Evolutionary conservation across 2,329 filamentous ascomycete species (phyloP).

Genomic region (Xylaria sp.): DNA sequence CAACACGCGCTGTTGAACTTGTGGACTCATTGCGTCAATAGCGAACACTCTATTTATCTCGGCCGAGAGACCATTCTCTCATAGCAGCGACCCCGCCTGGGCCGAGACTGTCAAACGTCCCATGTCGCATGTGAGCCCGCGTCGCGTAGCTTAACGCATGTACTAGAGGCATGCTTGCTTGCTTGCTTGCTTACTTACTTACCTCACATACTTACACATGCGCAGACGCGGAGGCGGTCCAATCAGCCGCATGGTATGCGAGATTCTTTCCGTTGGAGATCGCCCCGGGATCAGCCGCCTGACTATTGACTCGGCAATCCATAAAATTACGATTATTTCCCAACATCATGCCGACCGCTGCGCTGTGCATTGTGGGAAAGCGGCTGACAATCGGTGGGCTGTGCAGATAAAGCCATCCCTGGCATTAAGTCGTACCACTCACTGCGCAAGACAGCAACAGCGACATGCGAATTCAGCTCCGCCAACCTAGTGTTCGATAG

Average conservation of each 20-base stretch:
- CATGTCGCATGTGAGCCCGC: slow-evolving; percentile 22
- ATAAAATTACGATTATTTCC: slow-evolving; percentile 7
- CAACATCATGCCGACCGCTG: slow-evolving; percentile 6
- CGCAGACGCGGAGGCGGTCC: slow-evolving; percentile 23
- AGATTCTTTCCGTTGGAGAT: slow-evolving; percentile 11
- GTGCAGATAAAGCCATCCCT: neutral
- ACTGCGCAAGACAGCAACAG: neutral
- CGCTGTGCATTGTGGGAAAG: neutral
- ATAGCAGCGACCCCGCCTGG: slow-evolving; percentile 14
- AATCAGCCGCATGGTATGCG: slow-evolving; percentile 31
- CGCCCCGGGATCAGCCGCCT: slow-evolving; percentile 22
- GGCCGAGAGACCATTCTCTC: slow-evolving; percentile 19
- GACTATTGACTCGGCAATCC: slow-evolving; percentile 21
- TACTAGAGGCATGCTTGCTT: slow-evolving; percentile 7
- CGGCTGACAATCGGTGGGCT: slow-evolving; percentile 9
- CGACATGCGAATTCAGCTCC: neutral
- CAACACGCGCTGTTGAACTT: neutral
- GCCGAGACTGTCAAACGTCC: slow-evolving; percentile 32
- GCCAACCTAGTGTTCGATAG: neutral
- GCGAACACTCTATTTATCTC: slow-evolving; percentile 5
- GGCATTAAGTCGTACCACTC: slow-evolving; percentile 21
- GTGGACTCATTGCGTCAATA: slow-evolving; percentile 3
- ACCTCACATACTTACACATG: slow-evolving; percentile 8
- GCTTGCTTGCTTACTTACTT: too few species aligned
- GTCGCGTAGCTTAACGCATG: slow-evolving; percentile 21